phyloP scores from a whole-genome alignment of 495 filamentous ascomycete genomes.

The Lasiosphaeria ovina region DNA sequence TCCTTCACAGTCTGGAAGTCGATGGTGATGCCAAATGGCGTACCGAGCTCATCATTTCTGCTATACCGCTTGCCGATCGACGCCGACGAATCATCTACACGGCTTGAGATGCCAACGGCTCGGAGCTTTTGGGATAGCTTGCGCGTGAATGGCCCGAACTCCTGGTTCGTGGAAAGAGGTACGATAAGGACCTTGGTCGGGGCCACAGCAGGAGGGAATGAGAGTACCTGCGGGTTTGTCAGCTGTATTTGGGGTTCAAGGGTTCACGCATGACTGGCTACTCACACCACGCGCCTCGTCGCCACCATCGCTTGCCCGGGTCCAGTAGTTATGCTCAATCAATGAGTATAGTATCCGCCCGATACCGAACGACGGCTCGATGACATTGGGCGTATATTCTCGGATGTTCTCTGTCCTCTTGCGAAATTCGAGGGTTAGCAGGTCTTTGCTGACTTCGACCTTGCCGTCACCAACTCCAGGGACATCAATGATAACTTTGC shows the following conservation, averaged over 20 bases:
- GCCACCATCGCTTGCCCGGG: constrained; percentile 59
- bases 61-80: constrained; percentile 74
- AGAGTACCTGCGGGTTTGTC: constrained; percentile 55
- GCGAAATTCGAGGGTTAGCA: constrained; percentile 68
- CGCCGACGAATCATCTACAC: constrained; percentile 65
- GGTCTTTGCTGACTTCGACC: constrained; percentile 69
- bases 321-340: constrained; percentile 80
- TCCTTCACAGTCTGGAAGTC: constrained; percentile 77
- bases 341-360: constrained; percentile 75
- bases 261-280: constrained; percentile 9
- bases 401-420: constrained; percentile 66
- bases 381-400: constrained; percentile 80
- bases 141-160: constrained; percentile 58
- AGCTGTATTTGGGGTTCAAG: constrained; percentile 12
- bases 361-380: constrained; percentile 84
- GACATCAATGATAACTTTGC: constrained; percentile 67
- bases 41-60: constrained; percentile 72
- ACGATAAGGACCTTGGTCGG: constrained; percentile 77
- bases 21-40: constrained; percentile 66
- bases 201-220: constrained; percentile 69
- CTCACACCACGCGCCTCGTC: constrained; percentile 69
- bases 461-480: constrained; percentile 47
- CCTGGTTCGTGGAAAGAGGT: constrained; percentile 61
- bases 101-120: constrained; percentile 57
- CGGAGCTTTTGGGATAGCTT: constrained; percentile 59